phyloP scores from a whole-genome alignment of 83 land plant genomes.

The Larix sibirica region DNA sequence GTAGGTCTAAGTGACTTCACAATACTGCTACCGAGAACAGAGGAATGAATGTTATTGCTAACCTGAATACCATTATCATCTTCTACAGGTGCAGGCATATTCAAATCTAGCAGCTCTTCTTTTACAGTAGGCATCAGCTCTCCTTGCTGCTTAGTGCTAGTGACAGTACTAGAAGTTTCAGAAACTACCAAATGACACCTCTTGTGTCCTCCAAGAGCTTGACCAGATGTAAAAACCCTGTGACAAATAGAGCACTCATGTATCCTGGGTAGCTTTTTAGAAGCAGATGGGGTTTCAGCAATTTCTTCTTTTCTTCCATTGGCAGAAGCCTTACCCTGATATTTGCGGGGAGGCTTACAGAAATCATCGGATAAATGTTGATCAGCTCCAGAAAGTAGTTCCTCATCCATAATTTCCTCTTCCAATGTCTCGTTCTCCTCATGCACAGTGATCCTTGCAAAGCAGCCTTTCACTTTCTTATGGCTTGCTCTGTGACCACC shows the following conservation, averaged over 20 bases:
- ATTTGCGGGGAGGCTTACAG: too few relatives aligned
- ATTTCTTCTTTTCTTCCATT: background rate
- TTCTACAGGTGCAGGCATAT: slow-evolving; percentile 1
- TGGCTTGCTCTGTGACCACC: slow-evolving; percentile 16
- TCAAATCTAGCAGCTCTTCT: background rate
- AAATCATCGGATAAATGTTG: background rate
- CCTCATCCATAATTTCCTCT: background rate
- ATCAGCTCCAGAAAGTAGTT: background rate
- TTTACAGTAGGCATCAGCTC: background rate
- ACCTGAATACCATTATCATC: background rate
- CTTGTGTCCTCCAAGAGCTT: slow-evolving; percentile 77
- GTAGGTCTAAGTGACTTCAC: too few relatives aligned
- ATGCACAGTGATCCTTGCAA: too few relatives aligned
- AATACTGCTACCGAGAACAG: background rate
- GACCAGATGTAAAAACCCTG: slow-evolving; percentile 54
- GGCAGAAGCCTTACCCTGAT: background rate
- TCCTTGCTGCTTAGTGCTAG: background rate
- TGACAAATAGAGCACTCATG: slow-evolving; percentile 60
- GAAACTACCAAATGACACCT: slow-evolving; percentile 34
- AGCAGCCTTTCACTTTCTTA: background rate
- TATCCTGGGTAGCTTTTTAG: slow-evolving; percentile 4
- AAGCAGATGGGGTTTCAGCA: background rate
- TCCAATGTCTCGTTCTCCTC: background rate
- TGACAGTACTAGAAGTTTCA: background rate
- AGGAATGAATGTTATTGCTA: background rate